Base-by-base conservation (phyloP, 352 stramenopile genomes). In the Pythium phragmiticola region DNA sequence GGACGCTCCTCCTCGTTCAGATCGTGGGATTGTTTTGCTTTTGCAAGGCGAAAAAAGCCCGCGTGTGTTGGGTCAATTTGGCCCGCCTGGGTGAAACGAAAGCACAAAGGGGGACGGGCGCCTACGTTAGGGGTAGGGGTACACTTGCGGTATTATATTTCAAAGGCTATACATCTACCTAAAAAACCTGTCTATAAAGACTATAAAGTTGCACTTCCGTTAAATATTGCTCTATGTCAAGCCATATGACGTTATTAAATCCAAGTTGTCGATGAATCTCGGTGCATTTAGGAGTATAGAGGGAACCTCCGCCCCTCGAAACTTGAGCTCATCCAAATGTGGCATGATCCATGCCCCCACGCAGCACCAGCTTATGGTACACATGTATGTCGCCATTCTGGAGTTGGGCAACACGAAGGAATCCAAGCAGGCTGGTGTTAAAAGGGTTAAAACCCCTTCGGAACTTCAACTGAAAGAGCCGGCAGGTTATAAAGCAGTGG, bases 1-100 rank as follows among this genome's bases (percentile, higher is more conserved):
- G 46, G 34, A 60, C 42, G 43, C 60, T 48, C 61, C 60, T 61
- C 34, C 45, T 52, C 36, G 43, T 61, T 65, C 63, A 52, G 63
- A 62, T 70, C 63, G 63, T 70, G 49, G 42, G 63, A 58, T 70
- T 61, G 63, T 59, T 63, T 58, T 59, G 60, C 23, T 37, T 30
- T 47, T 14, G 53, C 51, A 19, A 43, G 53, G 59, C 45, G 2
- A 7, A 33, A 55, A 66, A 60, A 42, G 42, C 39, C 47, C 49
- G 2, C 4, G 34, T 19, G 57, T 46, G n/a, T 55, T 47, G 42
- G 53, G 37, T 64, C 46, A 55, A 41, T 14, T 41, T 55, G 46
- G 39, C 53, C 53, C 37, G 37, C 21, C 56, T 2, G 34, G 46
- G 49, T 30, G 56, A 50, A 60, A 61, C 42, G 33, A 19, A 34